Evolutionary conservation across 768 basidiomycete species (phyloP).

Genomic region (Butyriboletus loyo): DNA sequence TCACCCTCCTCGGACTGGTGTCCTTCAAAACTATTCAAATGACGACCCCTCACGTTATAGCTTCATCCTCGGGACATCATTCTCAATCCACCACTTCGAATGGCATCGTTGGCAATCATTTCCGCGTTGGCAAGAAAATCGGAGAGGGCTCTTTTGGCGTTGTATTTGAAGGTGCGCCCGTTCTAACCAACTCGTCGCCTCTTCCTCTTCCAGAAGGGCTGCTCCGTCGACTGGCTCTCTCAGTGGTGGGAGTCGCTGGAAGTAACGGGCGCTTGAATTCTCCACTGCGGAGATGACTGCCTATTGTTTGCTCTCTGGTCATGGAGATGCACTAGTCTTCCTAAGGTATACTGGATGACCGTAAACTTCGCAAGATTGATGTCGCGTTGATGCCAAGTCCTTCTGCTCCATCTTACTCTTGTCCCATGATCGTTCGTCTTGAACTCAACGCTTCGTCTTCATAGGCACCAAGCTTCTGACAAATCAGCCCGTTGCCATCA

Average conservation of each 20-base stretch:
- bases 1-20: slow-evolving; percentile 30
- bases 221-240: background rate
- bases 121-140: slow-evolving; percentile 96
- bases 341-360: slow-evolving; percentile 2
- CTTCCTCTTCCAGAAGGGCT: background rate
- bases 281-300: slow-evolving; percentile 1
- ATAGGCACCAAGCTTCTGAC: slow-evolving; percentile 83
- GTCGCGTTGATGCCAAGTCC: slow-evolving; percentile 6
- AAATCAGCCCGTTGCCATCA: slow-evolving; percentile 89
- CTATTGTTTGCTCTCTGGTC: slow-evolving; percentile 3
- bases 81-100: slow-evolving; percentile 60
- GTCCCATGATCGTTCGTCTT: background rate
- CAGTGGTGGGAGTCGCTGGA: slow-evolving; percentile 2
- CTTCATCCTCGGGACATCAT: slow-evolving; percentile 70
- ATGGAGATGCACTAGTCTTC: slow-evolving; percentile 5
- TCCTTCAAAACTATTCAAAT: slow-evolving; percentile 36
- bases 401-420: background rate
- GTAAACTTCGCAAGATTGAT: background rate
- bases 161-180: slow-evolving; percentile 83
- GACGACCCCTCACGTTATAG: slow-evolving; percentile 83
- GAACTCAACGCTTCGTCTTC: slow-evolving; percentile 15
- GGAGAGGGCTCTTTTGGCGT: slow-evolving; percentile 99
- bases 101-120: slow-evolving; percentile 77
- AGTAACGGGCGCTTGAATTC: slow-evolving; percentile 12
- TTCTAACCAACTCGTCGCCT: background rate